Evolutionary conservation across 1,284 basidiomycete species (phyloP), one percentile per base, ranked within the genome.

Genomic region (Neotropicomus parvogracilis): DNA sequence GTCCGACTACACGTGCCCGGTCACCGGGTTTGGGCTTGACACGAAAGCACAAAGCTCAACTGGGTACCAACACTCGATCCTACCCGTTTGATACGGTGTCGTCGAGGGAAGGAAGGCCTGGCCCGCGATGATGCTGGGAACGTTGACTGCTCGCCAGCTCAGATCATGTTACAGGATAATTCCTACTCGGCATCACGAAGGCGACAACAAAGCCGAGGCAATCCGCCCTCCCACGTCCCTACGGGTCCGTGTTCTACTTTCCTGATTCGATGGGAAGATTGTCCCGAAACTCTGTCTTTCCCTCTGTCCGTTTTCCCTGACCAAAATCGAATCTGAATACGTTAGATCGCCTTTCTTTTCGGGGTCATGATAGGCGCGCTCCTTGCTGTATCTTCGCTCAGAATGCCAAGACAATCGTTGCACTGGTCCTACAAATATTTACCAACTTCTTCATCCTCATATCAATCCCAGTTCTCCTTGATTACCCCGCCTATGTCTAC

Each of bases 211-310:
- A 41, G 26, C 38, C 46, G 28, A 32, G 34, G 28, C 35, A 39
- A 46, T 49, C 43, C 38, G 17, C 16, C 44, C 42, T 65, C 62
- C 42, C 64, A 66, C 64, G 63, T 49, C 60, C 49, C 35, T 55
- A 47, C 49, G 42, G 44, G 52, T 43, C 39, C 29, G 40, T 50
- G 35, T 64, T 61, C 52, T 54, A 44, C 50, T 56, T 40, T 55
- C 43, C 37, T 50, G 42, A 44, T 54, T 44, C 38, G 53, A 50
- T 53, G 59, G 48, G 43, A 61, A 63, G 49, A 45, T 57, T 50
- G 26, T 39, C 46, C 54, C 48, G 20, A 47, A 28, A 36, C 40
- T 44, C 32, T 53, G 41, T 48, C 41, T 42, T 54, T 59, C 47
- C 26, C 43, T 49, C 51, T 43, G 47, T 44, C 31, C 37, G 24